phyloP scores from a whole-genome alignment of 306 rosid species.

The Castanopsis chinensis region DNA sequence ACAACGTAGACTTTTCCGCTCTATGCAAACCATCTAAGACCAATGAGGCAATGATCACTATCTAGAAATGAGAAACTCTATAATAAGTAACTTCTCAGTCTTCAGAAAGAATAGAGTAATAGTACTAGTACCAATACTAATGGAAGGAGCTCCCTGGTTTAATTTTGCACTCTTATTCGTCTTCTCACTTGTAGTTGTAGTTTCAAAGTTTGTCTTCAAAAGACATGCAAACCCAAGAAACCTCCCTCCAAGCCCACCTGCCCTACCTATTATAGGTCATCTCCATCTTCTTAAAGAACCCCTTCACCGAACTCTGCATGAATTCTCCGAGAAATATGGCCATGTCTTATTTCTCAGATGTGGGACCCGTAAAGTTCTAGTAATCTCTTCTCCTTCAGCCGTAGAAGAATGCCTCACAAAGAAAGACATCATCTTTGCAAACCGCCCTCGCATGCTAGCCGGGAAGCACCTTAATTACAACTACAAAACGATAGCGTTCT shows the following conservation, averaged over 20 bases:
- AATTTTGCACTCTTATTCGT: background rate
- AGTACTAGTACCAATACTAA: too few species aligned
- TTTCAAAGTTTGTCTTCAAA: background rate
- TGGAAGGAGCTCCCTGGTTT: background rate
- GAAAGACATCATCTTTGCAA: slow-evolving; percentile 33
- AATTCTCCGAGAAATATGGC: slow-evolving; percentile 25
- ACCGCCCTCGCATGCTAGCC: slow-evolving; percentile 19
- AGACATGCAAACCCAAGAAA: background rate
- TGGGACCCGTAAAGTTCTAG: slow-evolving; percentile 23
- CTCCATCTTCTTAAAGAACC: slow-evolving; percentile 38
- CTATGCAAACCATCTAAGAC: too few species aligned
- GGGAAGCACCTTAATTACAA: slow-evolving; percentile 25
- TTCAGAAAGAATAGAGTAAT: too few species aligned
- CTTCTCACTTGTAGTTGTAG: too few species aligned
- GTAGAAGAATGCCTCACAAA: slow-evolving; percentile 29
- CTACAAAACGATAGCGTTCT: slow-evolving; percentile 7
- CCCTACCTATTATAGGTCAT: slow-evolving; percentile 36
- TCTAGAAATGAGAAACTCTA: too few species aligned
- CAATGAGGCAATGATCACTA: too few species aligned
- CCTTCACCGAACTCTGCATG: slow-evolving; percentile 19
- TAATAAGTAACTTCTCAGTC: too few species aligned
- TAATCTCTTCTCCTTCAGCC: slow-evolving; percentile 19
- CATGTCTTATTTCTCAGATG: slow-evolving; percentile 13
- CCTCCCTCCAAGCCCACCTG: slow-evolving; percentile 35
- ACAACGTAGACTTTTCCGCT: too few species aligned